Evolutionary conservation across 2,329 filamentous ascomycete species (phyloP), one percentile per base, ranked within the genome.

Genomic region (Graphilbum sp.): DNA sequence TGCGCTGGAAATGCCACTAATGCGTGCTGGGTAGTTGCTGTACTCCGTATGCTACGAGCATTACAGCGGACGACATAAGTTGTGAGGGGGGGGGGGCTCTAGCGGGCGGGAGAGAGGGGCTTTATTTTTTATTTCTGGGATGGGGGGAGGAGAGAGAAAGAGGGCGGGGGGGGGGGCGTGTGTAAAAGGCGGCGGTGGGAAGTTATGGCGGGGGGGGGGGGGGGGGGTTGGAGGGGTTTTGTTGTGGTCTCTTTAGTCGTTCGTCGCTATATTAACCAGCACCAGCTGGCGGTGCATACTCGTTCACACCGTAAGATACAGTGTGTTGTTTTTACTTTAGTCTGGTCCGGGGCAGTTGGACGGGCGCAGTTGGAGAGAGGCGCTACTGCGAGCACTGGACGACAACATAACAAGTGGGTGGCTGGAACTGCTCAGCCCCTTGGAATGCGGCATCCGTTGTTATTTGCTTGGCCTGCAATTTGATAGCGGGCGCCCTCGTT

Each of bases 151-250:
- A 13, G 46, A 46, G 46, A 47, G 45, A 45, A 45, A 47, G 47
- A 51, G 39, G 47, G 52, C 49, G 49, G 49, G 50, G 49, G 47
- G 50, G 51, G 47, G 51, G 50, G 46, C 44, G 47, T 48, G 47
- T 45, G 47, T 49, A 20, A 23, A 34, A 20, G 32, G 32, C 23
- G 23, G 23, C 23, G 23, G 7, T 25, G 27, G 8, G 4, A 29
- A n/a, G 13, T 5, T 29, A 13, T 10, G 15, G 13, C 6, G 15
- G 32, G 32, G 20, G 32, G 32, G 19, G 29, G 47, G 46, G 45
- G 45, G 47, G 47, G 45, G 46, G 47, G 33, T 32, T 39, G 33
- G 38, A 36, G 38, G 38, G 38, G 29, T 25, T 31, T 18, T 32
- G 33, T 35, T 20, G 10, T 15, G 24, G 20, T 18, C 27, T 5